phyloP scores from a whole-genome alignment of 2,329 filamentous ascomycete species.

The Epicoccum sorghinum region DNA sequence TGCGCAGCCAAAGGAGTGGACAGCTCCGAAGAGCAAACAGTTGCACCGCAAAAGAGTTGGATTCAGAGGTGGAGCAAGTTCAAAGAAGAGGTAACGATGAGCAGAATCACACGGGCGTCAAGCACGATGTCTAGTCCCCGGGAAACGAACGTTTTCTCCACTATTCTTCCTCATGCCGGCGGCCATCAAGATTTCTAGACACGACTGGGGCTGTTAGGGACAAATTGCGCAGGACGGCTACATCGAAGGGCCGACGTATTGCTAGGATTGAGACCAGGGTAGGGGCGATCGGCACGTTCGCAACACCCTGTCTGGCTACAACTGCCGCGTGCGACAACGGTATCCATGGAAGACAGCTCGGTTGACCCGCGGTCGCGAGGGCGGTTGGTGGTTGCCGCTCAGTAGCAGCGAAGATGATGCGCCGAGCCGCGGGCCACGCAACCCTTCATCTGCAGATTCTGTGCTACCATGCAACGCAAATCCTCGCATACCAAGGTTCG shows the following conservation, averaged over 20 bases:
- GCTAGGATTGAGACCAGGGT: constrained; percentile 15
- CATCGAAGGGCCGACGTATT: constrained; percentile 16
- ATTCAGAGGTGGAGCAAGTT: constrained; percentile 26
- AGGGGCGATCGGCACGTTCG: constrained; percentile 17
- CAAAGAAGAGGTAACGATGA: constrained; percentile 24
- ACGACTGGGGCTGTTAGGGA: constrained; percentile 38
- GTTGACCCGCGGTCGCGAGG: constrained; percentile 9
- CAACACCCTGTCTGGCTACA: constrained; percentile 30
- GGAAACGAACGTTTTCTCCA: constrained; percentile 36
- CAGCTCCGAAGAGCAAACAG: constrained; percentile 47
- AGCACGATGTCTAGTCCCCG: constrained; percentile 22
- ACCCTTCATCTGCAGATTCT: neutral
- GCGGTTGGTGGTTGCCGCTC: constrained; percentile 12
- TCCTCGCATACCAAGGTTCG: neutral
- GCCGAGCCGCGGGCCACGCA: constrained; percentile 3
- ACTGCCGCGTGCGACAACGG: constrained; percentile 30
- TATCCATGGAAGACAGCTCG: constrained; percentile 32
- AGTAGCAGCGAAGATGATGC: constrained; percentile 1
- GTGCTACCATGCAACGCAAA: neutral
- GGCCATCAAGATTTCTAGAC: constrained; percentile 35
- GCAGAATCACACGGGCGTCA: constrained; percentile 30
- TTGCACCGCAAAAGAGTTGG: constrained; percentile 23
- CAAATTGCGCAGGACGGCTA: constrained; percentile 43
- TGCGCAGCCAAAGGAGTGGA: constrained; percentile 46
- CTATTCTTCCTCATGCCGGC: constrained; percentile 34